Percentiles rank a stretch among this genome's conserved stretches.
These are phyloP conservation scores for Leccinum truebloodii DNA, from an alignment of 768 basidiomycete genomes.

Conservation along the genomic window DNA sequence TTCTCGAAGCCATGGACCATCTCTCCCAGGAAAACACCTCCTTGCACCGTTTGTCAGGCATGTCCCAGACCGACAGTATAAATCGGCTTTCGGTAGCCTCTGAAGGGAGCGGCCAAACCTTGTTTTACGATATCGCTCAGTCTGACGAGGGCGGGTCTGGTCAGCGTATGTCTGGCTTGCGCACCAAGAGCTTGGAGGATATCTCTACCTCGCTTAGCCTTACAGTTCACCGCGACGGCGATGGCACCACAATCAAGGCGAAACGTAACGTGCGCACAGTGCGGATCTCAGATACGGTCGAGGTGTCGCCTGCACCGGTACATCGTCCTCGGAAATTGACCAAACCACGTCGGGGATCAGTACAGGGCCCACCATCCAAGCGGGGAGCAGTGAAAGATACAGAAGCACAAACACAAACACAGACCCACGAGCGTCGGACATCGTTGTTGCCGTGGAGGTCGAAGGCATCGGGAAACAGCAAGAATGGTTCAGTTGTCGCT, in stretches of 20 bases:
- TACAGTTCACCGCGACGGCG: constrained; percentile 2
- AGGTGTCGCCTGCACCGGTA: constrained; percentile 20
- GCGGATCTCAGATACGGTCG: constrained; percentile 26
- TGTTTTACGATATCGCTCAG: constrained; percentile 27
- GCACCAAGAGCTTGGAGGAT: constrained; percentile 28
- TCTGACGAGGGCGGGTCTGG: constrained; percentile 2
- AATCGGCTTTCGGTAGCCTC: constrained; percentile 28
- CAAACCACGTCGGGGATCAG: constrained; percentile 15
- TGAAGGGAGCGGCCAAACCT: constrained; percentile 27
- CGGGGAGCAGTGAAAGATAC: neutral
- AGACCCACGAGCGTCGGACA: constrained; percentile 12
- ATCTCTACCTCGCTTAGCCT: constrained; percentile 22
- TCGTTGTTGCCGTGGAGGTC: constrained; percentile 28
- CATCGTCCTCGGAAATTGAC: constrained; percentile 25
- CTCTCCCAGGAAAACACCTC: constrained; percentile 21
- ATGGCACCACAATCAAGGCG: neutral
- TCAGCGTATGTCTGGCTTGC: constrained; percentile 2
- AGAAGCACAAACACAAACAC: neutral
- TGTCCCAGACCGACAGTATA: constrained; percentile 7
- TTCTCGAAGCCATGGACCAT: constrained; percentile 30
- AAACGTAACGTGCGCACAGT: constrained; percentile 27
- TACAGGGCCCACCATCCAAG: neutral
- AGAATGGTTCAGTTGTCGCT: neutral
- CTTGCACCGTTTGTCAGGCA: constrained; percentile 3
- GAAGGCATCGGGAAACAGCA: constrained; percentile 11